Base-by-base conservation (phyloP, 2,329 filamentous ascomycete genomes). In the Myrmaecium sp. region DNA sequence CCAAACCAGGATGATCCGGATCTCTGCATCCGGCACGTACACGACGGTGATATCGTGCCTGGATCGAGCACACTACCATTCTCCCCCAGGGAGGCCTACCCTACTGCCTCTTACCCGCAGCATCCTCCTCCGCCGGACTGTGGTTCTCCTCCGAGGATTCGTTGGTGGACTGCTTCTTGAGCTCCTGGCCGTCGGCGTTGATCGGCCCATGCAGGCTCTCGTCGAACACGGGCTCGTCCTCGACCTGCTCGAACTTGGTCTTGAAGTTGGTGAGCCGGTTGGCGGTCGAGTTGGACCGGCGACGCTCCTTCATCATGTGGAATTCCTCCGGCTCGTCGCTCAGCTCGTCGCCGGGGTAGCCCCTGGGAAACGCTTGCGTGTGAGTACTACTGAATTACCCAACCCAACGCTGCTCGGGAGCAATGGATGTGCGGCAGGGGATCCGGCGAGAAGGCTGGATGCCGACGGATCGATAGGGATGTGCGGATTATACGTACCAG, bases 161-260 rank as follows among this genome's bases (percentile, higher is more conserved):
- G 15, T 45, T 42, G 14, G 54, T 62, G 42, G 58, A 61, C 46
- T 60, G 54, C 52, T 66, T 62, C 42, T 57, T 52, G 16, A 58
- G 42, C 21, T 39, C 42, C 32, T 66, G 55, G 31, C 64, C 51
- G 33, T 74, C 65, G 27, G 69, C 67, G 15, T 59, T 57, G 27
- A 55, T 43, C 11, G 74, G 65, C 16, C 80, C 82, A 45, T 91
- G 81, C 32, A 89, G 35, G 29, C 69, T 67, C 55, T 94, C 84
- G 52, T 95, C 83, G 40, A 93, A 93, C 45, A 92, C 79, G 21
- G 83, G 84, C 45, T 95, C 86, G 11, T 70, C 64, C 42, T 95
- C 89, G 49, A 82, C 66, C 40, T 79, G 64, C 56, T 98, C 89
- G 51, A 94, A 95, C 61, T 98, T 98, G 56, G 84, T 92, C 67